Evolutionary conservation across 805 yeast genomes (phyloP).

Genomic region (Lachancea meyersii): DNA sequence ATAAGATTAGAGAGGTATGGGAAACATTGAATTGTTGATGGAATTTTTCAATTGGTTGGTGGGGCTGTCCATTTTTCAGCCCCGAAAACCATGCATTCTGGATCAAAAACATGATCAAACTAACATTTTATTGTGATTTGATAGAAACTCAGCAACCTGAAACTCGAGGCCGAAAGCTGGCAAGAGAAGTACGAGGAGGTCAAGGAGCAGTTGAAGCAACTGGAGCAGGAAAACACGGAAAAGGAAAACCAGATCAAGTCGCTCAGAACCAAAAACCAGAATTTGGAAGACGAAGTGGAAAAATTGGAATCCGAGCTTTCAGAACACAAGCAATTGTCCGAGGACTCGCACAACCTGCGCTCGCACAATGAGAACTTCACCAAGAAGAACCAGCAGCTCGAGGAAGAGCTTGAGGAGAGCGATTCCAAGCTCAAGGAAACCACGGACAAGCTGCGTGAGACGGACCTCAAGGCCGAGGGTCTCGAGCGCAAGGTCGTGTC

Average conservation of each 20-base stretch:
- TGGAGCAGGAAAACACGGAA: constrained; percentile 86
- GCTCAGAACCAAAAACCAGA: constrained; percentile 84
- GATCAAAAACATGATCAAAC: neutral
- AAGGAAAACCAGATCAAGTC: constrained; percentile 95
- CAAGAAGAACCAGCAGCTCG: constrained; percentile 82
- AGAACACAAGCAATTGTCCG: constrained; percentile 80
- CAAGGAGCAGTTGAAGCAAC: constrained; percentile 68
- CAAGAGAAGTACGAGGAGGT: constrained; percentile 94
- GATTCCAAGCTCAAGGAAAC: constrained; percentile 89
- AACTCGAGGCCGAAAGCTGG: constrained; percentile 94
- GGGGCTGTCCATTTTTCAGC: too few species aligned
- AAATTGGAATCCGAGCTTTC: constrained; percentile 66
- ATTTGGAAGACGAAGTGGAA: constrained; percentile 66
- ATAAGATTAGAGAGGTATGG: constrained; percentile 55
- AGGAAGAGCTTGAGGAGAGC: constrained; percentile 84
- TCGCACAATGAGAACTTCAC: constrained; percentile 85
- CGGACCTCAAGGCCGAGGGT: constrained; percentile 94
- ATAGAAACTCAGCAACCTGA: constrained; percentile 80
- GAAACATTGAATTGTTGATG: constrained; percentile 10
- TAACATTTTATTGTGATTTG: neutral
- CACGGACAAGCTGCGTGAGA: constrained; percentile 87
- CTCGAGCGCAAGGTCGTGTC: constrained; percentile 90
- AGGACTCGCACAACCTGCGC: constrained; percentile 82
- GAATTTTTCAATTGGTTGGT: too few species aligned
- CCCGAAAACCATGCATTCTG: neutral